Evolutionary conservation across 495 filamentous ascomycete species (phyloP), one percentile per base, ranked within the genome.

Genomic region (Penicillium odoratum): DNA sequence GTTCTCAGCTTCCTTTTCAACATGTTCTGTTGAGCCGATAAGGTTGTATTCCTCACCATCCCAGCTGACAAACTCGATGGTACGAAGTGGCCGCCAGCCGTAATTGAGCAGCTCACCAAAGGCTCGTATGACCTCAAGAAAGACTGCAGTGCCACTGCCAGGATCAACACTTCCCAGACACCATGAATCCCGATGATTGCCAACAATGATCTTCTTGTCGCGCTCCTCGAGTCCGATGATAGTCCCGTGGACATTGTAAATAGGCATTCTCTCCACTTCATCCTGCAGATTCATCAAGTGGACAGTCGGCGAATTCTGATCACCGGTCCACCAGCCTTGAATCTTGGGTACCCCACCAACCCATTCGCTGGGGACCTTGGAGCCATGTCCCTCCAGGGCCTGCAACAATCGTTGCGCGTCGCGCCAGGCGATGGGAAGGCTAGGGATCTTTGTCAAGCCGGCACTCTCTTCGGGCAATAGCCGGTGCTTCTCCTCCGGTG

Each of bases 1-100:
- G 15, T 73, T 64, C 4, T 85, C 81, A 8, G 84, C 66, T 50
- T 81, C 72, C 21, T 81, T 81, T 74, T 98, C 94, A 38, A 98
- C 93, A 62, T 90, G 92, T 68, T 98, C 95, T 21, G 95, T 98
- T 9, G 91, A 94, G 13, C 94, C 94, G 53, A 97, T 92, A 34
- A 93, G 70, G 69, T 98, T 98, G 73, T 96, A 97, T 70, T 93
- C 91, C 63, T 87, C 87, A 30, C 80, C 94, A 68, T 98, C 94
- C 94, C 95, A 98, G 40, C 89, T 95, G 58, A 89, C 89, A 69
- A 98, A 98, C 65, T 92, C 87, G 64, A 98, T 95, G 15, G 91
- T 93, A 21, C 94, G 87, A 10, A 92, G 79, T n/a, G 94, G 94
- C 25, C 89, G 81, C 94, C 94, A 98, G 50, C 92, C 92, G 38